phyloP scores from a whole-genome alignment of 1,284 basidiomycete genomes.

The Leccinum fuscescens region DNA sequence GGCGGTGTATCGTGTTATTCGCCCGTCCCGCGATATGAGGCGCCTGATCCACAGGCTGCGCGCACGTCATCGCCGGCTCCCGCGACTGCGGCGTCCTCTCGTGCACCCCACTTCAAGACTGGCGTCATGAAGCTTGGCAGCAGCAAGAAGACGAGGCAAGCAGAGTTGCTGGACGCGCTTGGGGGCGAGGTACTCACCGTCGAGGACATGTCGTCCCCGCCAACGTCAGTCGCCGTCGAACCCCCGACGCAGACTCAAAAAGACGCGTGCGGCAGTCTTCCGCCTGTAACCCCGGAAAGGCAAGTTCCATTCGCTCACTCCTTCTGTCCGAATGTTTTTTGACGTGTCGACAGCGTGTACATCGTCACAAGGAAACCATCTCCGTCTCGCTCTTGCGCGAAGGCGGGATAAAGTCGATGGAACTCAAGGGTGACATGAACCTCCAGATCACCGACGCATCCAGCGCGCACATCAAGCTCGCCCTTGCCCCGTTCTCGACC shows the following conservation, averaged over 20 bases:
- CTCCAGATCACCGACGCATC: slow-evolving; percentile 82
- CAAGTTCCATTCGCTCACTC: slow-evolving; percentile 31
- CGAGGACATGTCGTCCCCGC: slow-evolving; percentile 31
- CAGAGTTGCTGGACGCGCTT: slow-evolving; percentile 84
- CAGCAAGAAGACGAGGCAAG: slow-evolving; percentile 72
- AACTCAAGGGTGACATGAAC: slow-evolving; percentile 94
- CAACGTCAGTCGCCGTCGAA: slow-evolving; percentile 49
- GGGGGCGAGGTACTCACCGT: slow-evolving; percentile 70
- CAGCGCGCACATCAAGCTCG: slow-evolving; percentile 73
- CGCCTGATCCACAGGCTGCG: slow-evolving; percentile 45
- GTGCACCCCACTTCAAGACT: slow-evolving; percentile 83
- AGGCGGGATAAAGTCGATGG: slow-evolving; percentile 86
- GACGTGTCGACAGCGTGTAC: slow-evolving; percentile 64
- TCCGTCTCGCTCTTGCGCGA: slow-evolving; percentile 83
- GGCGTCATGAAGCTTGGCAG: slow-evolving; percentile 90
- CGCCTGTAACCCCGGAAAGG: slow-evolving; percentile 77
- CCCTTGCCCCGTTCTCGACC: slow-evolving; percentile 60
- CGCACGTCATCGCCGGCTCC: slow-evolving; percentile 50
- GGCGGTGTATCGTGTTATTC: slow-evolving; percentile 68
- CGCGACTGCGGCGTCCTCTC: too few species aligned
- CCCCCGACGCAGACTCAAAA: slow-evolving; percentile 46
- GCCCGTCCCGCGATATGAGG: slow-evolving; percentile 68
- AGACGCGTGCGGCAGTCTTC: slow-evolving; percentile 60
- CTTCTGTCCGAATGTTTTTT: slow-evolving; percentile 1
- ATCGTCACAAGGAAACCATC: slow-evolving; percentile 79